phyloP scores from a whole-genome alignment of 2,329 filamentous ascomycete species.

The Epichloe hybrida region DNA sequence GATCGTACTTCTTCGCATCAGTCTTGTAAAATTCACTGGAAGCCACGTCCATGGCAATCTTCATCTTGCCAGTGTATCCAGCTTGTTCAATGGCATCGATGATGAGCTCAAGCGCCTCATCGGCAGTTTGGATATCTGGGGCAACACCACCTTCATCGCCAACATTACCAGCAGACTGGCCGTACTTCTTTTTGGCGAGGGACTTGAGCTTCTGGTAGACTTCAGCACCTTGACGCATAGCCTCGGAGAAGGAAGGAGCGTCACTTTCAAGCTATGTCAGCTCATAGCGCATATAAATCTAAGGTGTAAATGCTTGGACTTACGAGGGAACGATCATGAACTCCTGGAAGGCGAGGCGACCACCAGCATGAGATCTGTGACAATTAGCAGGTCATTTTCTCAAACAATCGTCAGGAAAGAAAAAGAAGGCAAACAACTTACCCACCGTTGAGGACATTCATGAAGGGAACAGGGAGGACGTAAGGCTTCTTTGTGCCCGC shows the following conservation, averaged over 20 bases:
- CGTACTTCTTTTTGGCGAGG: conserved; percentile 98
- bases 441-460: conserved; percentile 81
- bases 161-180: conserved; percentile 96
- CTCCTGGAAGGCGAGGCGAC: conserved; percentile 87
- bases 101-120: conserved; percentile 96
- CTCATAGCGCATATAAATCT: not conserved
- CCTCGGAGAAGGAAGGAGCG: conserved; percentile 87
- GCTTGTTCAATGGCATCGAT: conserved; percentile 85
- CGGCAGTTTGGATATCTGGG: conserved; percentile 92
- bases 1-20: conserved; percentile 97
- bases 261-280: conserved; percentile 31
- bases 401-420: not conserved
- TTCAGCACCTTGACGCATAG: conserved; percentile 89
- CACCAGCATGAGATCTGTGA: conserved; percentile 80
- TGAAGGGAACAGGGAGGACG: conserved; percentile 81
- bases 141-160: conserved; percentile 99
- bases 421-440: conserved; percentile 16
- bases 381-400: not conserved
- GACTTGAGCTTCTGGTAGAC: conserved; percentile 97
- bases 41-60: conserved; percentile 98
- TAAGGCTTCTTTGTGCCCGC: conserved; percentile 86
- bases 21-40: conserved; percentile 99
- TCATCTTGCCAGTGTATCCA: conserved; percentile 89
- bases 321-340: conserved; percentile 88
- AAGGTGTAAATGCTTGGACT: conserved; percentile 20